phyloP scores from a whole-genome alignment of 2,329 filamentous ascomycete species.

The Neofusicoccum ribis region DNA sequence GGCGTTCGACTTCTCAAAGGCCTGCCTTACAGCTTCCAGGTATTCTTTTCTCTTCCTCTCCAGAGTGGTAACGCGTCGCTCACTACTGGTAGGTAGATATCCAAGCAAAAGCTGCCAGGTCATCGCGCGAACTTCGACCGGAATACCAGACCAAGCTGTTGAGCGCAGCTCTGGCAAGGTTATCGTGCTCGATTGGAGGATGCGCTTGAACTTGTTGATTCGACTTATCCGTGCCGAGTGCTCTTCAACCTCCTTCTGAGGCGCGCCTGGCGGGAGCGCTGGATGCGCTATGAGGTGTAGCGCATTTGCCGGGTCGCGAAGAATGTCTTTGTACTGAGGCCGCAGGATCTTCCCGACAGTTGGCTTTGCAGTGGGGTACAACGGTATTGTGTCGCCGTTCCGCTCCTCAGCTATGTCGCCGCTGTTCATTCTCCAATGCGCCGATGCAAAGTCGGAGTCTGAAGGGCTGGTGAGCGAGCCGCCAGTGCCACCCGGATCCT shows the following conservation, averaged over 20 bases:
- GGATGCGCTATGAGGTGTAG: constrained; percentile 92
- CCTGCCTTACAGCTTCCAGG: constrained; percentile 78
- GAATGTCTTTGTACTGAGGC: constrained; percentile 96
- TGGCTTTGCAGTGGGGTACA: constrained; percentile 86
- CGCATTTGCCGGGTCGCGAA: constrained; percentile 83
- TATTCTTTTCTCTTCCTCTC: constrained; percentile 97
- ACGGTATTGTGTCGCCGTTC: constrained; percentile 58
- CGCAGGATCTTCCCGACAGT: constrained; percentile 92
- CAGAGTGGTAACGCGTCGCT: constrained; percentile 82
- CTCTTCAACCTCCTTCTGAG: constrained; percentile 79
- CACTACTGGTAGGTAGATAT: constrained; percentile 95
- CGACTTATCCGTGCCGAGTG: constrained; percentile 85
- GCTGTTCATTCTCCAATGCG: constrained; percentile 71
- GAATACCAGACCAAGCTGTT: constrained; percentile 90
- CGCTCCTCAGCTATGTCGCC: constrained; percentile 93
- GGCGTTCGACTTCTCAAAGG: constrained; percentile 62
- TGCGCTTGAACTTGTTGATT: constrained; percentile 98
- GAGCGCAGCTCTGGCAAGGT: constrained; percentile 79
- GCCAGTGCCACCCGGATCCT: constrained; percentile 43
- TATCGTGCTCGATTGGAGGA: constrained; percentile 89
- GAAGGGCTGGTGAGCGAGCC: constrained; percentile 24
- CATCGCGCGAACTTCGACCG: constrained; percentile 94
- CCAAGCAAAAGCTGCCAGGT: constrained; percentile 97
- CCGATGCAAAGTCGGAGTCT: constrained; percentile 27
- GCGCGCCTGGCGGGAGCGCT: constrained; percentile 68